Percentiles rank a stretch among this genome's conserved stretches.
Evolutionary conservation across 2,329 filamentous ascomycete species (phyloP).

Genomic region (Golovinomyces cichoracearum): DNA sequence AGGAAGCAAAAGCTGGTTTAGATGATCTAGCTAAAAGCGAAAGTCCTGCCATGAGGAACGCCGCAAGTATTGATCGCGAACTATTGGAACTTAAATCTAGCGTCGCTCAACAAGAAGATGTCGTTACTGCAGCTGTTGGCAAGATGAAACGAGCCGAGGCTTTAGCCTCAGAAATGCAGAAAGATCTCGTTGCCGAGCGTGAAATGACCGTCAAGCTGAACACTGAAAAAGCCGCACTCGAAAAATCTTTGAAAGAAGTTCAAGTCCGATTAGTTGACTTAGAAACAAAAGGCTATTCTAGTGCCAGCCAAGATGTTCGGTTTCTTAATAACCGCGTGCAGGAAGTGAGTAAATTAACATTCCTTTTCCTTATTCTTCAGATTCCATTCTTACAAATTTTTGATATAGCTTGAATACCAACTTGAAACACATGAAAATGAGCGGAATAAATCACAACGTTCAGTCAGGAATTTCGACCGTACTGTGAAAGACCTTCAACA

Average conservation of each 20-base stretch:
- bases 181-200: slow-evolving; percentile 66
- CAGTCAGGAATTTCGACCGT: slow-evolving; percentile 75
- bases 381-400: slow-evolving; percentile 8
- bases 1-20: slow-evolving; percentile 66
- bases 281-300: slow-evolving; percentile 92
- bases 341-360: slow-evolving; percentile 37
- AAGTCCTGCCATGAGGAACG: slow-evolving; percentile 68
- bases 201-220: slow-evolving; percentile 60
- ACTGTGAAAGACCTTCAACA: slow-evolving; percentile 77
- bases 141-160: slow-evolving; percentile 93
- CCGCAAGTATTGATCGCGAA: slow-evolving; percentile 67
- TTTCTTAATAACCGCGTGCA: slow-evolving; percentile 86
- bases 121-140: slow-evolving; percentile 70
- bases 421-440: slow-evolving; percentile 61
- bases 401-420: slow-evolving; percentile 52
- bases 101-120: slow-evolving; percentile 78
- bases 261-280: slow-evolving; percentile 77
- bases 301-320: slow-evolving; percentile 77
- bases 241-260: slow-evolving; percentile 73
- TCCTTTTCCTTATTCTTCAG: slow-evolving; percentile 2
- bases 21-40: slow-evolving; percentile 71
- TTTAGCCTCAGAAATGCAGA: slow-evolving; percentile 66
- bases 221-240: slow-evolving; percentile 68
- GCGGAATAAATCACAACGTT: slow-evolving; percentile 57
- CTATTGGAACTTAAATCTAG: slow-evolving; percentile 69